phyloP scores from a whole-genome alignment of 1,284 basidiomycete genomes.

The Moesziomyces antarcticus region DNA sequence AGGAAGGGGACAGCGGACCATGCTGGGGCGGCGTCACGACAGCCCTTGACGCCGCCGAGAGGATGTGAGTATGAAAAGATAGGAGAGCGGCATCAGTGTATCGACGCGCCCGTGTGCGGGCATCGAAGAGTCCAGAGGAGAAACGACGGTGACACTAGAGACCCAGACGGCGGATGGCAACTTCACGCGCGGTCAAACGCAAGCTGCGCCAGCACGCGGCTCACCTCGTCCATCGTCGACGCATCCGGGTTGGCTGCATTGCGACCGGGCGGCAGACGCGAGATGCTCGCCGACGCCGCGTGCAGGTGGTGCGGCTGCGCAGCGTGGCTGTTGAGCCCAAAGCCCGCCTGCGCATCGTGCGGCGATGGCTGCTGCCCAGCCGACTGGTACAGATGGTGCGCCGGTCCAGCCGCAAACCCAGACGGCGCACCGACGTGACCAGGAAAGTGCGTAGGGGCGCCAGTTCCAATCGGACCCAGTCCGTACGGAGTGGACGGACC shows the following conservation, averaged over 20 bases:
- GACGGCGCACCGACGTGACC: constrained; percentile 32
- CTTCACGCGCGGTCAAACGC: constrained; percentile 54
- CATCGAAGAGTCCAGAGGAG: too few relatives aligned
- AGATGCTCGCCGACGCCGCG: constrained; percentile 51
- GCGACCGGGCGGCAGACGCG: constrained; percentile 46
- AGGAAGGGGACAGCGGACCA: too few relatives aligned
- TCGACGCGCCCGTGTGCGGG: too few relatives aligned
- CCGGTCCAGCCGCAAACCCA: constrained; percentile 17
- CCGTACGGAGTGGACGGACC: constrained; percentile 44
- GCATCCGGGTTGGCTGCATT: constrained; percentile 36
- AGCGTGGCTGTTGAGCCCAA: constrained; percentile 9
- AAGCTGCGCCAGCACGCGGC: constrained; percentile 62
- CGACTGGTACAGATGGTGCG: constrained; percentile 28
- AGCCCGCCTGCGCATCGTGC: constrained; percentile 20
- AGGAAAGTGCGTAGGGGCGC: constrained; percentile 32
- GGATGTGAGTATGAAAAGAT: too few relatives aligned
- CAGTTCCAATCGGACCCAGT: constrained; percentile 48
- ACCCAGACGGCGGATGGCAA: too few relatives aligned
- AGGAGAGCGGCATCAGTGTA: too few relatives aligned
- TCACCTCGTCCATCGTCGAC: constrained; percentile 63
- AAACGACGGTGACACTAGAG: too few relatives aligned
- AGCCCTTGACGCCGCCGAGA: too few relatives aligned
- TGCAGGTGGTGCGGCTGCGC: constrained; percentile 36
- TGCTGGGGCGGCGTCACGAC: too few relatives aligned
- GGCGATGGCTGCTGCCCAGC: constrained; percentile 9